Conservation (phyloP, 805 yeast genomes). For the Lachancea waltii region DNA sequence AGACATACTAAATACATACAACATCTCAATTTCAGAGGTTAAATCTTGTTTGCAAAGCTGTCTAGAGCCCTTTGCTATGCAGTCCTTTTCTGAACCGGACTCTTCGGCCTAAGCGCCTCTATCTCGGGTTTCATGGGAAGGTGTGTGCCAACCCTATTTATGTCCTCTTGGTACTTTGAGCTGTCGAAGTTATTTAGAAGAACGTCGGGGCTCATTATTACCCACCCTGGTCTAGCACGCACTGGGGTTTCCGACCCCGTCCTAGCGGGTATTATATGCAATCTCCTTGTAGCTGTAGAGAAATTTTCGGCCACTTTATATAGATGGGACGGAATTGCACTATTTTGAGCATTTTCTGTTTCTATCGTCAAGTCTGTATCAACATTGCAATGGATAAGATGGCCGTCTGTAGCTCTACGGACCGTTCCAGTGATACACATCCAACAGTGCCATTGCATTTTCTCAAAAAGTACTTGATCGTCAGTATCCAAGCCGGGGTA, state of each 20-base stretch:
- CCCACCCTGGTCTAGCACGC: constrained; percentile 82
- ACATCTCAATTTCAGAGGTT: no score
- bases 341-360: constrained; percentile 34
- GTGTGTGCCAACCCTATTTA: constrained; percentile 41
- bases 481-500: constrained; percentile 52
- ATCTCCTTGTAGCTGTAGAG: constrained; percentile 69
- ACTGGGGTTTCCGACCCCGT: constrained; percentile 61
- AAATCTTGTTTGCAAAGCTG: no score
- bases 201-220: constrained; percentile 78
- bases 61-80: no score
- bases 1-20: not conserved
- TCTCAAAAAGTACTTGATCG: constrained; percentile 47
- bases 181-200: constrained; percentile 63
- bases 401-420: constrained; percentile 74
- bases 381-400: constrained; percentile 84
- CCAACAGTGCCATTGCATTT: constrained; percentile 94
- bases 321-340: constrained; percentile 65
- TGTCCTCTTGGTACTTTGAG: constrained; percentile 38
- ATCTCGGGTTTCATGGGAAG: constrained; percentile 69
- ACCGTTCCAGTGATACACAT: constrained; percentile 97
- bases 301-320: constrained; percentile 86
- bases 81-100: constrained; percentile 45
- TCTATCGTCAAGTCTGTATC: constrained; percentile 85
- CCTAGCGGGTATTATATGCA: constrained; percentile 76
- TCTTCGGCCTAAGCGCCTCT: constrained; percentile 76